Evolutionary conservation across 2,329 filamentous ascomycete genomes (phyloP), one percentile per base, ranked within the genome.

Genomic region (Harringtonia aguacate): DNA sequence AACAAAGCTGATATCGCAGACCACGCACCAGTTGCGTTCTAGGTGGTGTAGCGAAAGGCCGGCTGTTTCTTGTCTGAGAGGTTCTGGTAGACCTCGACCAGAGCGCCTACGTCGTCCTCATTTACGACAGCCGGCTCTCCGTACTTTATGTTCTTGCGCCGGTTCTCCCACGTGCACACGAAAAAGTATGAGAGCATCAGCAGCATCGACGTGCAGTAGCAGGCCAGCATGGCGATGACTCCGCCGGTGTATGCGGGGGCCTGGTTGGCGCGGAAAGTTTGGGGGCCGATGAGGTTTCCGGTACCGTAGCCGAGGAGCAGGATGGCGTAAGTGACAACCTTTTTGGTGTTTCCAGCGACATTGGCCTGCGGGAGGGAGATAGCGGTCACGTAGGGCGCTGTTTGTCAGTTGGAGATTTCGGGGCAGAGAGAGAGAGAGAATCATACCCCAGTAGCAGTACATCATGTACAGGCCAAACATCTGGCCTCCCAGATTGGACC

Each of bases 261-360:
- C 48, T 78, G 71, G 33, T 60, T 61, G 4, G 62, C 62, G 50
- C 70, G 69, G 59, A 77, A 76, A 2, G 72, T 76, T 54, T 76
- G 70, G 0, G 73, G 73, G 0, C 73, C 73, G 47, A 77, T 75
- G 44, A 77, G 71, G 54, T 74, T 77, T 13, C 70, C 73, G 3
- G 64, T 63, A 1, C 69, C 70, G 36, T 47, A 46, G 15, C 30
- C 18, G 28, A 39, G 28, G n/a, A 44, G 42, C 29, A 47, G 36
- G 18, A 30, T 41, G 40, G 41, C 33, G 22, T 28, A 45, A n/a
- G 37, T 36, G 30, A 36, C 30, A 27, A 20, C 35, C 15, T 22
- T 37, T 12, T 51, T 51, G n/a, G 48, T 48, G 6, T 50, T 42
- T 4, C 50, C 48, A 24, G 46, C 48, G 1, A 44, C 48, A 36